Base-by-base conservation (phyloP, 108 stramenopile genomes). In the Nitzschia sp. region DNA sequence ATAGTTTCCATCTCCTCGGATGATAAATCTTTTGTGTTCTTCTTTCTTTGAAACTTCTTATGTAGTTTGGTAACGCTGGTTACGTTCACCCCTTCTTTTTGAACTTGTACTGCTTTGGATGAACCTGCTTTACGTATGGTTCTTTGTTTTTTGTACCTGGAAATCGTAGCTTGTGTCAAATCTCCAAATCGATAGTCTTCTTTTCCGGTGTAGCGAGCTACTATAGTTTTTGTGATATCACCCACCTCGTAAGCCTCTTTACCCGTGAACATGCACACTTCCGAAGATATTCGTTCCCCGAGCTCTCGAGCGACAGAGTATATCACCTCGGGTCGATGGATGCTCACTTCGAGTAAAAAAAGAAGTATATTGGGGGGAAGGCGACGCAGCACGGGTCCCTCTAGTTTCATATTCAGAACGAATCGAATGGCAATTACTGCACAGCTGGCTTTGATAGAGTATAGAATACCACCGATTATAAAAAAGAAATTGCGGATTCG, bases 141-240 rank as follows among this genome's bases (percentile, higher is more conserved):
- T 13, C 38, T 6, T 13, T 9, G 6, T 13, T 13, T 9, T 9
- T 6, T 9, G 38, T 9, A 41, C 38, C 13, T 41, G 9, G 38
- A 41, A 41, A 41, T 6, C 38, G 38, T 73, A 48, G 86, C 89
- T 2, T 63, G 52, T 29, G 82, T 73, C 34, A 93, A 65, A 65
- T 91, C 89, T 1, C 92, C 92, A 60, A 87, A 78, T 71, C 89
- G 80, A 50, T 92, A 92, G 33, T 78, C 53, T n/a, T 68, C 85
- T 36, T 78, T 83, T 1, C 92, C 92, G 54, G 75, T 76, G 59
- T 83, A 93, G 33, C 75, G 53, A 13, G 80, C 82, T 3, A 93
- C 89, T 44, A 93, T 74, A 54, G 88, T 84, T 53, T 93, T 93
- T 22, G 80, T 80, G 45, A 93, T 79, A 60, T 93, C 92, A 22